Conservation (phyloP, 1,139 yeast species). For the Taphrina flavorubra region DNA sequence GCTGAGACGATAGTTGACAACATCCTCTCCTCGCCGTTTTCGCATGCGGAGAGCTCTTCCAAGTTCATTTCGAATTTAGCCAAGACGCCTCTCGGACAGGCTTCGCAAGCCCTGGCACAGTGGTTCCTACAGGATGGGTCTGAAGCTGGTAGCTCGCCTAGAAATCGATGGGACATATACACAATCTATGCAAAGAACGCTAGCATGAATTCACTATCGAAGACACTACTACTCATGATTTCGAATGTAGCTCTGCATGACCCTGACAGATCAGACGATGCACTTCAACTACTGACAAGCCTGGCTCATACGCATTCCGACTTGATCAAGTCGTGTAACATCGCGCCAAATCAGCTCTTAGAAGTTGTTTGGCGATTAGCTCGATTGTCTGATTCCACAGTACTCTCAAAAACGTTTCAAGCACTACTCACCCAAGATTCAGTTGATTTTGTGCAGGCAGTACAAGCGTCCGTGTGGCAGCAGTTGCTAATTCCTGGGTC, state of each 20-base stretch:
- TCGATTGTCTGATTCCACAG: background rate
- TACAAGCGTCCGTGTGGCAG: slow-evolving; percentile 3
- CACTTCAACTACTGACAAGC: background rate
- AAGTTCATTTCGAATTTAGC: background rate
- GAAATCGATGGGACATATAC: background rate
- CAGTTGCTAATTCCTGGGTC: background rate
- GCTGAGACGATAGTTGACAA: background rate
- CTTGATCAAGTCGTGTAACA: background rate
- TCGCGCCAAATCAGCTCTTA: background rate
- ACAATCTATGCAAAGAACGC: background rate
- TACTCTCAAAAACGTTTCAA: background rate
- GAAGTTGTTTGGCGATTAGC: slow-evolving; percentile 1
- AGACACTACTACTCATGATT: background rate
- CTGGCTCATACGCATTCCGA: background rate
- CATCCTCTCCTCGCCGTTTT: background rate
- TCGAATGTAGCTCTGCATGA: background rate
- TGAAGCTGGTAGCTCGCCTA: background rate
- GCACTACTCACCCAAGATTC: background rate
- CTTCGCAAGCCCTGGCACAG: background rate
- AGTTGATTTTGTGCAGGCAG: background rate
- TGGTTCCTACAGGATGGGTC: background rate
- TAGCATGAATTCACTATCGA: background rate
- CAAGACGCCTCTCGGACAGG: background rate
- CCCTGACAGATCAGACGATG: background rate
- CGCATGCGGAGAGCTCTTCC: background rate